Percentiles rank a stretch among this genome's conserved stretches.
These are phyloP conservation scores for Scheffersomyces cryptocercus DNA, from an alignment of 1,139 yeast species.

Conservation along the genomic window DNA sequence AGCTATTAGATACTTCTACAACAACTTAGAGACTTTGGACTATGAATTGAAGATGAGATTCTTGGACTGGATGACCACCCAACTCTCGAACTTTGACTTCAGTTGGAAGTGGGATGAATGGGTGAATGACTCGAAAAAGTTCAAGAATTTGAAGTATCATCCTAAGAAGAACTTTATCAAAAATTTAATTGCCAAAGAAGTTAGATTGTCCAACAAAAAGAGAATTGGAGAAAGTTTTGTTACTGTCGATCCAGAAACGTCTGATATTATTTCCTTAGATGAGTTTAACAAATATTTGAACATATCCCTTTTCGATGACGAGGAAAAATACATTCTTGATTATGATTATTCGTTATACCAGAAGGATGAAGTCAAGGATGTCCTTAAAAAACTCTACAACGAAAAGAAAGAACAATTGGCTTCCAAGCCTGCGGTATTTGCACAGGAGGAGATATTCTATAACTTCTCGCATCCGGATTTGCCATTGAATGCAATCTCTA, in stretches of 20 bases:
- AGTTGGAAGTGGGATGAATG: conserved; percentile 99
- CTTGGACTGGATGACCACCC: conserved; percentile 92
- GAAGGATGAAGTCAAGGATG: conserved; percentile 24
- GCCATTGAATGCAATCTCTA: conserved; percentile 40
- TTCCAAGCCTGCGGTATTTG: conserved; percentile 28
- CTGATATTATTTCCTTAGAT: conserved; percentile 30
- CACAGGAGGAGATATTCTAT: conserved; percentile 45
- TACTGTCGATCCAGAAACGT: conserved; percentile 32
- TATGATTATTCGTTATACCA: conserved; percentile 40
- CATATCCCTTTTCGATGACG: conserved; percentile 33
- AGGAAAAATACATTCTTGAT: conserved; percentile 25
- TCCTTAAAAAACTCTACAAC: conserved; percentile 27
- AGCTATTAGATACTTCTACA: conserved; percentile 82
- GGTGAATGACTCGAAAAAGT: conserved; percentile 57
- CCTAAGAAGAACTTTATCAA: conserved; percentile 76
- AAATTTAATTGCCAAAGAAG: conserved; percentile 80
- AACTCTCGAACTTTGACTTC: conserved; percentile 89
- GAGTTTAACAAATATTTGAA: conserved; percentile 71
- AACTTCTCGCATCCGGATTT: conserved; percentile 37
- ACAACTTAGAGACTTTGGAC: conserved; percentile 66
- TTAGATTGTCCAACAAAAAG: conserved; percentile 70
- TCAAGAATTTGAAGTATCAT: conserved; percentile 48
- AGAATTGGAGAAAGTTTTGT: conserved; percentile 78
- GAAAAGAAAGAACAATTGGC: conserved; percentile 33
- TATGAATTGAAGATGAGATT: conserved; percentile 73